phyloP scores from a whole-genome alignment of 805 yeast species.

The Priceomyces haplophilus region DNA sequence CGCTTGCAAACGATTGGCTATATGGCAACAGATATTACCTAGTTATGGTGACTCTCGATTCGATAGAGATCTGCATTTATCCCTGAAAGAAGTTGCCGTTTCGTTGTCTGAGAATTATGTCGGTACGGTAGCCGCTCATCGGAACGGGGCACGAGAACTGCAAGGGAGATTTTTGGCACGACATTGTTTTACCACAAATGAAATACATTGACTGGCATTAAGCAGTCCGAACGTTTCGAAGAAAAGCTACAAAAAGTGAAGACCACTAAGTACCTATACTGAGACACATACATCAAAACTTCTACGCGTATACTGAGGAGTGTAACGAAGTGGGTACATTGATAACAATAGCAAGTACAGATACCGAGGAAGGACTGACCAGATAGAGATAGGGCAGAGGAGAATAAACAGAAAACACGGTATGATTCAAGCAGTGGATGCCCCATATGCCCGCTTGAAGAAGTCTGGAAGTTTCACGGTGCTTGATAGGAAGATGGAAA shows the following conservation, averaged over 20 bases:
- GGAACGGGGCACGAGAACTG: constrained; percentile 1
- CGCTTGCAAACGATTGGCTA: no score
- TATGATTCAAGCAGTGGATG: constrained; percentile 4
- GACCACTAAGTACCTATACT: no score
- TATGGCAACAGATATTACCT: no score
- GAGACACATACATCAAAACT: no score
- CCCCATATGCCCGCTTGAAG: not conserved
- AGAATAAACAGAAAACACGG: not conserved
- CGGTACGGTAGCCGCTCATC: constrained; percentile 1
- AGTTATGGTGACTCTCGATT: no score
- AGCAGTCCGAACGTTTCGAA: not conserved
- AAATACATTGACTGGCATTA: not conserved
- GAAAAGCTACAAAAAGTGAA: not conserved
- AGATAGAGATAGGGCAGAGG: not conserved
- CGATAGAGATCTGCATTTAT: no score
- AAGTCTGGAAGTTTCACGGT: not conserved
- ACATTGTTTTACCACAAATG: constrained; percentile 4
- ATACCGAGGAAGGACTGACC: not conserved
- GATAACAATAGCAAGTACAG: not conserved
- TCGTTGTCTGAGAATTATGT: not conserved
- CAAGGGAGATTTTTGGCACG: constrained; percentile 1
- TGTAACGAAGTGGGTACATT: not conserved
- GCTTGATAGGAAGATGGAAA: not conserved
- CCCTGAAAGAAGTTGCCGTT: no score
- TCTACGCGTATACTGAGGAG: not conserved